Percentiles rank a stretch among this genome's conserved stretches.
Conservation (phyloP, 371 early-diverging fungal species). For the Rhizomucor pusillus region DNA sequence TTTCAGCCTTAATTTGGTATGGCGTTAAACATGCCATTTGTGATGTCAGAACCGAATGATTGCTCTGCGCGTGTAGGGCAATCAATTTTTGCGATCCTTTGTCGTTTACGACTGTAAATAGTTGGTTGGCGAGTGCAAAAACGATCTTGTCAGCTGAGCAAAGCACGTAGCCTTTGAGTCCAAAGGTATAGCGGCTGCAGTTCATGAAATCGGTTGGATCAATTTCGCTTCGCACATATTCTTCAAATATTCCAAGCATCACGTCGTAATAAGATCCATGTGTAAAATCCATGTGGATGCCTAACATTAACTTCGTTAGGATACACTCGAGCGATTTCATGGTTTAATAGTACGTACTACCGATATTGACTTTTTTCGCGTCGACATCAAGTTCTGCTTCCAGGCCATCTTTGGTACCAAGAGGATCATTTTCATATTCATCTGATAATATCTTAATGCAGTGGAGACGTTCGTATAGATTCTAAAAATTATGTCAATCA, state of each 20-base stretch:
- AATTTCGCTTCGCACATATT: slow-evolving; percentile 71
- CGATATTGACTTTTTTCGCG: neutral
- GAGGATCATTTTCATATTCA: slow-evolving; percentile 55
- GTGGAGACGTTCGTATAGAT: slow-evolving; percentile 77
- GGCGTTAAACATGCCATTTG: slow-evolving; percentile 11
- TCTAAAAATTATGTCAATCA: slow-evolving; percentile 32
- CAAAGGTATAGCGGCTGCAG: slow-evolving; percentile 77
- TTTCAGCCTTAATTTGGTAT: slow-evolving; percentile 75
- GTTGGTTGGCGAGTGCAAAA: slow-evolving; percentile 65
- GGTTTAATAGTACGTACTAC: too few relatives aligned
- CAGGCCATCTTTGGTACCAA: slow-evolving; percentile 57
- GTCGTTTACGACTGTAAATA: slow-evolving; percentile 19
- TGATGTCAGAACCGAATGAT: neutral
- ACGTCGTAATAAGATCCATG: slow-evolving; percentile 73
- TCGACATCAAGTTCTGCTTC: slow-evolving; percentile 76
- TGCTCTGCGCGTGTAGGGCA: slow-evolving; percentile 1
- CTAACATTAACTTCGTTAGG: neutral
- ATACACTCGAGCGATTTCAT: neutral
- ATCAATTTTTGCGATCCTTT: neutral
- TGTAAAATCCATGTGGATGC: slow-evolving; percentile 42
- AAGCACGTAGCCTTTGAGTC: slow-evolving; percentile 79
- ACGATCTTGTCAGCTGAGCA: slow-evolving; percentile 84
- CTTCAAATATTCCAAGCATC: slow-evolving; percentile 69
- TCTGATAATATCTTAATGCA: slow-evolving; percentile 71
- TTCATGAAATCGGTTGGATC: slow-evolving; percentile 91